A percentile compares a stretch with the other conserved stretches of the same genome.
phyloP scores from a whole-genome alignment of 208 protist species.

The Leishmania gerbilli region DNA sequence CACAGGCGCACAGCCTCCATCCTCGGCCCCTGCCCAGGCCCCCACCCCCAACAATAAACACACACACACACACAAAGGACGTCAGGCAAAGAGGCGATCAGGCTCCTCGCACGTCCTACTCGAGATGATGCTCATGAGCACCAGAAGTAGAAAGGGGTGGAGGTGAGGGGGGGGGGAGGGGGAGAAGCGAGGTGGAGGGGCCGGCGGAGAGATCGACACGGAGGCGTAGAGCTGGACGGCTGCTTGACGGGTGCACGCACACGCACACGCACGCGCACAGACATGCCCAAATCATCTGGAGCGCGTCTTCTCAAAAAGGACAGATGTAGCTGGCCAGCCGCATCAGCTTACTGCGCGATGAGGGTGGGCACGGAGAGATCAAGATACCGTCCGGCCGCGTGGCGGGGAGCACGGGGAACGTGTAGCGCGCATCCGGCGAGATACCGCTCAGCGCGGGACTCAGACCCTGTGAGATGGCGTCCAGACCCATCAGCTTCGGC shows the following conservation, averaged over 20 bases:
- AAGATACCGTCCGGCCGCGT: slow-evolving; percentile 55
- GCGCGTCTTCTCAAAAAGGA: slow-evolving; percentile 39
- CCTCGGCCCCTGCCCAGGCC: not conserved
- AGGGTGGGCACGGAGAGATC: slow-evolving; percentile 39
- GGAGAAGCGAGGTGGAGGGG: too few species aligned
- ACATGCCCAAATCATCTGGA: not conserved
- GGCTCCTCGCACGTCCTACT: not conserved
- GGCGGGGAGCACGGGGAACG: slow-evolving; percentile 29
- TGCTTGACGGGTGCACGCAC: not conserved
- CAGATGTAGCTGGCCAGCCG: slow-evolving; percentile 55
- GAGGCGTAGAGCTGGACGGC: not conserved
- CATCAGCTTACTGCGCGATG: slow-evolving; percentile 44
- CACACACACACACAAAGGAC: too few species aligned
- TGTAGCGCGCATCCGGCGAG: slow-evolving; percentile 12
- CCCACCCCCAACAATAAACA: too few species aligned
- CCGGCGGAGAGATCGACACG: too few species aligned
- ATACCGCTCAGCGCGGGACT: slow-evolving; percentile 9
- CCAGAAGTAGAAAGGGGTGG: not conserved
- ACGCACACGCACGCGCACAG: not conserved
- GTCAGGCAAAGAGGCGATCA: not conserved
- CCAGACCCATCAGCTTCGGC: slow-evolving; percentile 16
- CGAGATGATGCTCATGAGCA: not conserved
- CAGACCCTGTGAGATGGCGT: slow-evolving; percentile 12
- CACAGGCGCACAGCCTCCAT: too few species aligned
- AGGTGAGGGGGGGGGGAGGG: not conserved